These are phyloP conservation scores for Kodamaea alishanica DNA, from an alignment of 1,139 yeast species.

Conservation along the genomic window DNA sequence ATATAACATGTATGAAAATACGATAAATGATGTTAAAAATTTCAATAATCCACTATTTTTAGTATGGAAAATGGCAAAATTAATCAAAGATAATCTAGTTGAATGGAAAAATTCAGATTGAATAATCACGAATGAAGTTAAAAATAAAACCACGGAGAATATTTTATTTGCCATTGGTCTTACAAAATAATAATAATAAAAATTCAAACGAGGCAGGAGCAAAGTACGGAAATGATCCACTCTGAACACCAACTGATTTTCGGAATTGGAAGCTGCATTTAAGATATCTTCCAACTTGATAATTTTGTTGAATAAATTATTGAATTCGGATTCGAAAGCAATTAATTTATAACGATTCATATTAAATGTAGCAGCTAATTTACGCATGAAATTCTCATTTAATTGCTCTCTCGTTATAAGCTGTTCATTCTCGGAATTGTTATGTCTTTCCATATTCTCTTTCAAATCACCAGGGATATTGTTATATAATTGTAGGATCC, in stretches of 20 bases:
- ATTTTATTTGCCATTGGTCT: constrained; percentile 46
- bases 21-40: constrained; percentile 35
- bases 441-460: constrained; percentile 35
- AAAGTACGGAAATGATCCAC: constrained; percentile 18
- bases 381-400: constrained; percentile 30
- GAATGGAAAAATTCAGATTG: constrained; percentile 78
- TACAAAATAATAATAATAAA: constrained; percentile 35
- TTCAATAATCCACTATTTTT: constrained; percentile 23
- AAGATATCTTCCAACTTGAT: constrained; percentile 41
- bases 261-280: constrained; percentile 26
- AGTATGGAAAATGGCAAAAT: constrained; percentile 36
- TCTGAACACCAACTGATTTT: constrained; percentile 24
- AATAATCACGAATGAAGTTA: constrained; percentile 49
- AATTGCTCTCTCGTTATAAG: constrained; percentile 35
- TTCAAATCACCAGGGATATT: constrained; percentile 36
- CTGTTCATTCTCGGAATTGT: constrained; percentile 14
- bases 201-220: constrained; percentile 31
- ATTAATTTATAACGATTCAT: constrained; percentile 34
- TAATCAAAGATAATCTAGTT: constrained; percentile 59
- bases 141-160: constrained; percentile 36
- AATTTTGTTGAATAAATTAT: constrained; percentile 30
- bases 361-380: constrained; percentile 37
- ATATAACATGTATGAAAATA: constrained; percentile 64
- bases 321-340: constrained; percentile 43
- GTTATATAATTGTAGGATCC: constrained; percentile 35